phyloP scores from a whole-genome alignment of 1,139 yeast species.

The Taiozyma sp. region DNA sequence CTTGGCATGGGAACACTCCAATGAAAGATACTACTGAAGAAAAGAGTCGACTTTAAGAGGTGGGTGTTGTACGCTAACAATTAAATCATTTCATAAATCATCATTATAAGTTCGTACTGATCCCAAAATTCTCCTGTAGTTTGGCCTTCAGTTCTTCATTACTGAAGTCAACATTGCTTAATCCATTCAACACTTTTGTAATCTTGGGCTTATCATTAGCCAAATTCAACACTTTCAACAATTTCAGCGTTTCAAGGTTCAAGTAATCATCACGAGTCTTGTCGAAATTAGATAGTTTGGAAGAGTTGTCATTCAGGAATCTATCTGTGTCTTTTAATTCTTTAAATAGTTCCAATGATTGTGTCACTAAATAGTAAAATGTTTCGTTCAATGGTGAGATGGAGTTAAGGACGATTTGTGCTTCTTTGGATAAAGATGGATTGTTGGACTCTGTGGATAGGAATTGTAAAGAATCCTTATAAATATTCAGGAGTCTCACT shows the following conservation, averaged over 20 bases:
- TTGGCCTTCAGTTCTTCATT: slow-evolving; percentile 16
- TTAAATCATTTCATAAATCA: neutral
- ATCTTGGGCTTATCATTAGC: slow-evolving; percentile 18
- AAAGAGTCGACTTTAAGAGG: too few species aligned
- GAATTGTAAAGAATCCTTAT: slow-evolving; percentile 31
- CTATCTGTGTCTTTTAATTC: slow-evolving; percentile 27
- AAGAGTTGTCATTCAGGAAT: neutral
- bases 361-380: slow-evolving; percentile 39
- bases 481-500: slow-evolving; percentile 30
- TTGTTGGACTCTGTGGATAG: slow-evolving; percentile 18
- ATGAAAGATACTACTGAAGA: too few species aligned
- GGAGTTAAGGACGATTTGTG: slow-evolving; percentile 32
- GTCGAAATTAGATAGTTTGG: slow-evolving; percentile 3
- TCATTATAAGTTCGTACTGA: slow-evolving; percentile 1
- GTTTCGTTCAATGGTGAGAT: slow-evolving; percentile 53
- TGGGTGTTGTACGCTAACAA: too few species aligned
- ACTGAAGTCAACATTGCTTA: slow-evolving; percentile 17
- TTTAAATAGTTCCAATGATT: slow-evolving; percentile 33
- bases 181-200: slow-evolving; percentile 14
- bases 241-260: slow-evolving; percentile 21
- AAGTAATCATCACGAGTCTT: slow-evolving; percentile 25
- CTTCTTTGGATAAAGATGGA: slow-evolving; percentile 23
- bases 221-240: slow-evolving; percentile 19
- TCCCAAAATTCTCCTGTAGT: slow-evolving; percentile 15
- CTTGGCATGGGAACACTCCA: too few species aligned